A percentile compares a stretch with the other conserved stretches of the same genome.
These are phyloP conservation scores for Erucastrum elatum DNA, from an alignment of 345 rosid species.

Conservation along the genomic window DNA sequence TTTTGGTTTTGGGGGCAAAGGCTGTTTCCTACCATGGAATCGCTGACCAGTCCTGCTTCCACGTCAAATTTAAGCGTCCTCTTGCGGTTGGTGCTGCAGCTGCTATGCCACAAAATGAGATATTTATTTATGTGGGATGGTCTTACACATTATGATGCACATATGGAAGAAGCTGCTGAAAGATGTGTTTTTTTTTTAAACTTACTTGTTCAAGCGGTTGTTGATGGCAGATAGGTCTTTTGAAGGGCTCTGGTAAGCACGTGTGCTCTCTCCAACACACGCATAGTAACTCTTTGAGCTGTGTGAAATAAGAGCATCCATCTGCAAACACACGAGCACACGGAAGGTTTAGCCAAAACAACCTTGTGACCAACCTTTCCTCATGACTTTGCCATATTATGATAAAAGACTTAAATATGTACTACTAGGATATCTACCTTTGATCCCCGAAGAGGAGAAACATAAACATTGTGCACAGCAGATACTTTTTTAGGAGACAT, in stretches of 20 bases:
- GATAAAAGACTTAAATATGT: neutral
- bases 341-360: neutral
- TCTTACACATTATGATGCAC: neutral
- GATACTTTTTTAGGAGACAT: constrained; percentile 98
- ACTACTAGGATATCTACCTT: constrained; percentile 53
- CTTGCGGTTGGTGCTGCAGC: constrained; percentile 62
- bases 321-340: constrained; percentile 46
- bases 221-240: constrained; percentile 90
- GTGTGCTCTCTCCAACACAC: constrained; percentile 98
- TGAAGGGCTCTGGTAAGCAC: constrained; percentile 95
- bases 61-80: constrained; percentile 72
- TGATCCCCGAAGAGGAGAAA: constrained; percentile 91
- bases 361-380: neutral
- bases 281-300: constrained; percentile 90
- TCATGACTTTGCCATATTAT: neutral
- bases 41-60: constrained; percentile 92
- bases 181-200: neutral
- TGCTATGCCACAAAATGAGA: constrained; percentile 32
- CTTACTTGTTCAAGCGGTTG: constrained; percentile 79
- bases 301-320: constrained; percentile 91
- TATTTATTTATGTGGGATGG: neutral
- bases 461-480: constrained; percentile 83
- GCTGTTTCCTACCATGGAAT: constrained; percentile 89
- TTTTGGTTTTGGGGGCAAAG: constrained; percentile 60
- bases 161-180: neutral